Percentiles rank a stretch among this genome's conserved stretches.
phyloP scores from a whole-genome alignment of 306 rosid species.

The Abrus pulchellus region DNA sequence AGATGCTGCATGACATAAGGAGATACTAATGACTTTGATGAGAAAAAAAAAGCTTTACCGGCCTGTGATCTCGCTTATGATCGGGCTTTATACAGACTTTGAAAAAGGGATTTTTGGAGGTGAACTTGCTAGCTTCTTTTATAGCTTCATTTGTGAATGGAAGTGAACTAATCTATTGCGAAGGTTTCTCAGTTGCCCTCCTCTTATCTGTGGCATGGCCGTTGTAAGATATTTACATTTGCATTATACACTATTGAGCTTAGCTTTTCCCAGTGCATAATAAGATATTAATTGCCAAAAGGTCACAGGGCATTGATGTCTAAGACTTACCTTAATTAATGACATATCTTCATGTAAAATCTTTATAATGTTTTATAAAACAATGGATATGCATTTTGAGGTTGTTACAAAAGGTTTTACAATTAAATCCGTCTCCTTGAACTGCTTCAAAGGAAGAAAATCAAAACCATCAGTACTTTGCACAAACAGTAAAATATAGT shows the following conservation, averaged over 20 bases:
- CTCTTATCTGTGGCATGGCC: no score
- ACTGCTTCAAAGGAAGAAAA: neutral
- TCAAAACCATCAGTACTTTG: neutral
- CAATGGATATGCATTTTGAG: neutral
- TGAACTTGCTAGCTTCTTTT: neutral
- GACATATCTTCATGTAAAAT: neutral
- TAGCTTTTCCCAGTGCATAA: neutral
- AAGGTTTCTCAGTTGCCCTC: no score
- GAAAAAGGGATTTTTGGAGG: conserved; percentile 33
- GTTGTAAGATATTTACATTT: neutral
- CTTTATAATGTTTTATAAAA: neutral
- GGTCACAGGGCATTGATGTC: neutral
- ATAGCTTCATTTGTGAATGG: neutral
- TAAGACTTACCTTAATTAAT: neutral
- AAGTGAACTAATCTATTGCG: no score
- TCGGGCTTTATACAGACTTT: neutral
- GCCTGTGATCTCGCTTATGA: neutral
- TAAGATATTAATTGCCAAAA: neutral
- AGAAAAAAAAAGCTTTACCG: neutral
- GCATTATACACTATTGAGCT: neutral
- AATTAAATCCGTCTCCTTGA: conserved; percentile 13
- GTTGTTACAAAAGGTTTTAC: no score
- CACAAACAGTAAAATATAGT: neutral
- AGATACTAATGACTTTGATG: no score
- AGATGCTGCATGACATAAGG: no score